Conservation (phyloP, 2,329 filamentous ascomycete genomes). For the Lecanicillium sp. region DNA sequence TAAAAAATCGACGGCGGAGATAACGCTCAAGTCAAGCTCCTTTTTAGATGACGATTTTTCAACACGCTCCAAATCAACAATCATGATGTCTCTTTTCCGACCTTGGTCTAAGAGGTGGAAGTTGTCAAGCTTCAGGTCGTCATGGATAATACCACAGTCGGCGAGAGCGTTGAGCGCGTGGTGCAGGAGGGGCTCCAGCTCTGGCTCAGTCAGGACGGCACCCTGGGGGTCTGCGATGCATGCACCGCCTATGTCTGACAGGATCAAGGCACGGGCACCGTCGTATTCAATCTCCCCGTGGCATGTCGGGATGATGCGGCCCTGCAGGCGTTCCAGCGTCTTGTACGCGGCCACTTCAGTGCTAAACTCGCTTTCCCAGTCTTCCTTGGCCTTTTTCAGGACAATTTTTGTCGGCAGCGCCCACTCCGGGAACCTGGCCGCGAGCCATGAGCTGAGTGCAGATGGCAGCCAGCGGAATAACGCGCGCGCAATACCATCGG, state of each 20-base stretch:
- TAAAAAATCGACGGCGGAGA: neutral
- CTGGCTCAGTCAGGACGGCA: conserved; percentile 15
- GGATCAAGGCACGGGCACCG: conserved; percentile 19
- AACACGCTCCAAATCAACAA: conserved; percentile 19
- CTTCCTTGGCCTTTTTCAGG: conserved; percentile 19
- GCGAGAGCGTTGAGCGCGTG: conserved; percentile 20
- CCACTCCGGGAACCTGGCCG: conserved; percentile 16
- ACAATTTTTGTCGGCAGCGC: conserved; percentile 16
- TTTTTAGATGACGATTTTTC: conserved; percentile 7
- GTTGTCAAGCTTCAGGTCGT: conserved; percentile 21
- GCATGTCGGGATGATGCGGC: conserved; percentile 19
- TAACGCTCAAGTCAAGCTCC: conserved; percentile 14
- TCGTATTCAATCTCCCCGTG: conserved; percentile 19
- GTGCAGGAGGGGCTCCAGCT: conserved; percentile 23
- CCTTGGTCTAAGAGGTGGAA: conserved; percentile 17
- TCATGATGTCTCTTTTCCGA: conserved; percentile 16
- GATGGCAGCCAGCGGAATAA: conserved; percentile 14
- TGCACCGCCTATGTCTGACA: conserved; percentile 21
- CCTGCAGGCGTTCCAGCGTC: conserved; percentile 19
- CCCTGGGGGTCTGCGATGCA: conserved; percentile 18
- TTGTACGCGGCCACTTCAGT: conserved; percentile 20
- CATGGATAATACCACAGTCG: conserved; percentile 16
- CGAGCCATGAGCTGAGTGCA: conserved; percentile 9
- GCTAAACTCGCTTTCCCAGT: conserved; percentile 24
- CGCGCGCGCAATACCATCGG: conserved; percentile 10